These are phyloP conservation scores for Aspergillus kassunensis DNA, from an alignment of 495 filamentous ascomycete genomes.

Conservation along the genomic window DNA sequence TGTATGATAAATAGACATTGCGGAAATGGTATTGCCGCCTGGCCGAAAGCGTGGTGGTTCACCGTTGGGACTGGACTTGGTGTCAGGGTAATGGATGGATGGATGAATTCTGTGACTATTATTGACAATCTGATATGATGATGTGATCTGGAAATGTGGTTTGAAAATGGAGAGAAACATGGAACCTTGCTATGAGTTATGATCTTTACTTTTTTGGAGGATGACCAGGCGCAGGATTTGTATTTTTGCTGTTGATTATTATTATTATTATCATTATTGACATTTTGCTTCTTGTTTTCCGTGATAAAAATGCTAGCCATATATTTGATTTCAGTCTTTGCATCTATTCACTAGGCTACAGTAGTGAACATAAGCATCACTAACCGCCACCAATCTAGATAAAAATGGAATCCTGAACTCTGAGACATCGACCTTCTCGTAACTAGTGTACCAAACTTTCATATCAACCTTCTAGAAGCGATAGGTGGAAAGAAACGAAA, in stretches of 20 bases:
- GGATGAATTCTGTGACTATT: constrained; percentile 4
- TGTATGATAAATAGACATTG: constrained; percentile 19
- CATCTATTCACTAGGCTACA: too few relatives aligned
- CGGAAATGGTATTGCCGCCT: not conserved
- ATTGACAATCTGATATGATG: constrained; percentile 17
- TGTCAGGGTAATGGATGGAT: not conserved
- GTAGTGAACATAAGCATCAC: too few relatives aligned
- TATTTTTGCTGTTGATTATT: too few relatives aligned
- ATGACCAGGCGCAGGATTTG: too few relatives aligned
- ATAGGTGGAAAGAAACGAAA: constrained; percentile 2
- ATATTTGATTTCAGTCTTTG: too few relatives aligned
- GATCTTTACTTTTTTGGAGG: constrained; percentile 1
- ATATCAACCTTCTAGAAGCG: constrained; percentile 4
- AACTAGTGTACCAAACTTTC: not conserved
- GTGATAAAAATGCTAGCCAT: too few relatives aligned
- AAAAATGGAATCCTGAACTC: not conserved
- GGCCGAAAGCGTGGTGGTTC: constrained; percentile 8
- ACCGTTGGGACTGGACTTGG: not conserved
- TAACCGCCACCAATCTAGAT: too few relatives aligned
- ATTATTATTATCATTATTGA: too few relatives aligned
- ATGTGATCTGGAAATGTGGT: not conserved
- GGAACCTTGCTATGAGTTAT: constrained; percentile 9
- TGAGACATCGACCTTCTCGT: not conserved
- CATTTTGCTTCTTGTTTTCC: too few relatives aligned
- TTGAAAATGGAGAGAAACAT: too few relatives aligned